phyloP scores from a whole-genome alignment of 176 grass and related monocot species.

The Ampelocalamus luodianensis region DNA sequence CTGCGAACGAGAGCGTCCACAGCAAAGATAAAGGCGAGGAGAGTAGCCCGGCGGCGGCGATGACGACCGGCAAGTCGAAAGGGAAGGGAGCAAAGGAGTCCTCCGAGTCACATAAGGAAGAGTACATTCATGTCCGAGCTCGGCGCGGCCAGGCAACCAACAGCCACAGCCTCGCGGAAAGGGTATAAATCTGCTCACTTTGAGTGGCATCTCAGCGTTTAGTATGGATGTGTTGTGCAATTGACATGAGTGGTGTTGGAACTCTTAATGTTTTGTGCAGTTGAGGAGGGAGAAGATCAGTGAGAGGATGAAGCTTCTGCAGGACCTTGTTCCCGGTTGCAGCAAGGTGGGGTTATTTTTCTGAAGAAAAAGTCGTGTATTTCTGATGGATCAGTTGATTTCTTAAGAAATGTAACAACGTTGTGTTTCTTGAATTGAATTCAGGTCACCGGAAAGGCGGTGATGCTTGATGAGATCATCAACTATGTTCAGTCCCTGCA shows the following conservation, averaged over 20 bases:
- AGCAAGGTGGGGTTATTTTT: slow-evolving; percentile 63
- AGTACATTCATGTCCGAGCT: slow-evolving; percentile 89
- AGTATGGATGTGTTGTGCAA: neutral
- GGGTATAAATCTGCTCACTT: slow-evolving; percentile 44
- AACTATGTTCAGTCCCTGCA: slow-evolving; percentile 99
- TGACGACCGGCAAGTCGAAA: slow-evolving; percentile 55
- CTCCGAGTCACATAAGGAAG: slow-evolving; percentile 59
- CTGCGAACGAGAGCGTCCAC: slow-evolving; percentile 58
- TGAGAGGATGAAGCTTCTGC: slow-evolving; percentile 97
- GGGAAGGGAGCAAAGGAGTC: slow-evolving; percentile 66
- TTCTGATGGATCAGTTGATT: neutral
- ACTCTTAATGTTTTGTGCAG: slow-evolving; percentile 45
- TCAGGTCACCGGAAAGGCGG: slow-evolving; percentile 95
- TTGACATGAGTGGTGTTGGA: neutral
- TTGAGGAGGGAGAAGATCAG: slow-evolving; percentile 98
- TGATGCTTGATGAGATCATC: slow-evolving; percentile 99
- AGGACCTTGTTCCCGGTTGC: slow-evolving; percentile 95
- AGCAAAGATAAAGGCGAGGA: slow-evolving; percentile 64
- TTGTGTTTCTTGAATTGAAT: slow-evolving; percentile 31
- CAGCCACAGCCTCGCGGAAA: slow-evolving; percentile 92
- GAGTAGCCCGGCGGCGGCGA: slow-evolving; percentile 54
- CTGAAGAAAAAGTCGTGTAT: neutral
- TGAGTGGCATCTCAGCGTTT: neutral
- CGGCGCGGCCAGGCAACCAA: slow-evolving; percentile 88
- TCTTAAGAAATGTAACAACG: slow-evolving; percentile 21